Conservation (phyloP, 2,329 filamentous ascomycete species). For the Didymella lethalis region DNA sequence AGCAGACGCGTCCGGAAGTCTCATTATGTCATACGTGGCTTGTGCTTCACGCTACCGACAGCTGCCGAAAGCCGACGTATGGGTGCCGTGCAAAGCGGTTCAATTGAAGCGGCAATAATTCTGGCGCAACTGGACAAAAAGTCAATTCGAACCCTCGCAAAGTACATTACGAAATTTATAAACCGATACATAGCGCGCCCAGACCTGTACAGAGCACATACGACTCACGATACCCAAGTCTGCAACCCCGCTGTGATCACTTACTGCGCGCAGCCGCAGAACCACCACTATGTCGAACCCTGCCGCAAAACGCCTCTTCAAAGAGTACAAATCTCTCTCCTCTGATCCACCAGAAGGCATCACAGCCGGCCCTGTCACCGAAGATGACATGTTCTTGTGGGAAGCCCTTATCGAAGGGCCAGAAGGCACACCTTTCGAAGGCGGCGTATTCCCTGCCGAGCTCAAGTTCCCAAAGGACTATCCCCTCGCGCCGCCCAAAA, state of each 20-base stretch:
- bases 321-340: slow-evolving; percentile 93
- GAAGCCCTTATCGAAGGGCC: slow-evolving; percentile 96
- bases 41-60: slow-evolving; percentile 4
- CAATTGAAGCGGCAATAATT: neutral
- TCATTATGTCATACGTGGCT: slow-evolving; percentile 2
- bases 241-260: neutral
- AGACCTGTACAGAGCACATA: neutral
- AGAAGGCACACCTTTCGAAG: slow-evolving; percentile 94
- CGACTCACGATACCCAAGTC: neutral
- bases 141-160: neutral
- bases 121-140: neutral
- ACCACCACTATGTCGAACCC: slow-evolving; percentile 57
- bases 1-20: neutral
- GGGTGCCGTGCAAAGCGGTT: neutral
- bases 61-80: slow-evolving; percentile 25
- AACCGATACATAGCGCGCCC: too few species aligned
- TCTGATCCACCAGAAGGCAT: slow-evolving; percentile 98
- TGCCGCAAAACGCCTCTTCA: slow-evolving; percentile 81
- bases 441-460: slow-evolving; percentile 88
- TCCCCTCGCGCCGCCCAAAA: slow-evolving; percentile 84
- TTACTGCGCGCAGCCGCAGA: neutral
- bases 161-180: neutral
- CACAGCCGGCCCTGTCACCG: slow-evolving; percentile 88
- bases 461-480: slow-evolving; percentile 86
- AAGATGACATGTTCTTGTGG: slow-evolving; percentile 96